A percentile compares a stretch with the other conserved stretches of the same genome.
phyloP scores from a whole-genome alignment of 495 filamentous ascomycete genomes.

The Lasiosphaeria miniovina region DNA sequence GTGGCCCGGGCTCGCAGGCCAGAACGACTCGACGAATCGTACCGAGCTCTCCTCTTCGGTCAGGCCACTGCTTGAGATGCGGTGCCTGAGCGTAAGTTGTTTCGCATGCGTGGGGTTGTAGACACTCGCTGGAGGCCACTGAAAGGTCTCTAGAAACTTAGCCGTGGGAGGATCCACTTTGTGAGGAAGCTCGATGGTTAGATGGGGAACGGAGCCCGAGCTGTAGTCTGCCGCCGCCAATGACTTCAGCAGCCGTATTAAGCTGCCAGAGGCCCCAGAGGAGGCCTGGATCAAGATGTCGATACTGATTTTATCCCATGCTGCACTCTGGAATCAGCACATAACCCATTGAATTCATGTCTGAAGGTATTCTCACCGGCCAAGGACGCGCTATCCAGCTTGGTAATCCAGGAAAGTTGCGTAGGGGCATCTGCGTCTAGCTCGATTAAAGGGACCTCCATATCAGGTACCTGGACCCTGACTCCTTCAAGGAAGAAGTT shows the following conservation, averaged over 20 bases:
- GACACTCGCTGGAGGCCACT: conserved; percentile 57
- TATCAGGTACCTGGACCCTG: conserved; percentile 40
- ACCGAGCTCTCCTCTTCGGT: conserved; percentile 63
- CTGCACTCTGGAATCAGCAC: conserved; percentile 39
- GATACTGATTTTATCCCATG: conserved; percentile 69
- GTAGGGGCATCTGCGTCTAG: conserved; percentile 58
- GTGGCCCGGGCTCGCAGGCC: conserved; percentile 56
- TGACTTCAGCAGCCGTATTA: conserved; percentile 70
- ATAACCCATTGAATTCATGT: neutral
- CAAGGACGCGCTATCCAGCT: conserved; percentile 68
- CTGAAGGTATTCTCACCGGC: conserved; percentile 46
- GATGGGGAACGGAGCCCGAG: conserved; percentile 57
- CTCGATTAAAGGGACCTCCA: conserved; percentile 57
- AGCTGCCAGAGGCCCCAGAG: conserved; percentile 61
- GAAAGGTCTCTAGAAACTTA: conserved; percentile 56
- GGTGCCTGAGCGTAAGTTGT: conserved; percentile 68
- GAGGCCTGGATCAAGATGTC: conserved; percentile 78
- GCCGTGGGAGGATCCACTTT: conserved; percentile 59
- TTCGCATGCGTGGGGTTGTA: conserved; percentile 33
- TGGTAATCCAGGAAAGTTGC: conserved; percentile 70
- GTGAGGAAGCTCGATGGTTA: conserved; percentile 78
- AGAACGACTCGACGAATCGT: conserved; percentile 77
- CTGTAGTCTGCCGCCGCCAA: conserved; percentile 71
- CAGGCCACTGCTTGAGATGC: conserved; percentile 53
- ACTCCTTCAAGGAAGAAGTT: conserved; percentile 54